Evolutionary conservation across 495 filamentous ascomycete genomes (phyloP), one percentile per base, ranked within the genome.

Genomic region (Talaromyces nanjingensis): DNA sequence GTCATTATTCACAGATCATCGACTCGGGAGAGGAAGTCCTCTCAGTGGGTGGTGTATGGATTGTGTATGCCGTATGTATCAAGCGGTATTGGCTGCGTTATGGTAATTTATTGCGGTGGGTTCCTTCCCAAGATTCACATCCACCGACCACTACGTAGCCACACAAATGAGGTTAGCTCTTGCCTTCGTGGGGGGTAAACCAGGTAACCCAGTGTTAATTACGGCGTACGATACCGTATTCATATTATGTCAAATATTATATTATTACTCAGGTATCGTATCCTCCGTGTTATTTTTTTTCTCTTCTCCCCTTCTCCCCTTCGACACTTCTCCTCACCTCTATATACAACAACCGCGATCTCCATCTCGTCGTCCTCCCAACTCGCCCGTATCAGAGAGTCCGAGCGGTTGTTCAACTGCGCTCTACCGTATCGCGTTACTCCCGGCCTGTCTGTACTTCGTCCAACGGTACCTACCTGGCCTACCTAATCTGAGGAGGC

Each of bases 261-360:
- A 49, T 49, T 49, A 49, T 49, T 49, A 49, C 18, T 29, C 53
- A 42, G 14, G 37, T 42, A 14, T 56, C 53, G 37, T 42, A 14
- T 56, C 53, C 27, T 56, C 20, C 24, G 12, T 60, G 42, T 63
- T 33, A 27, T 64, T 65, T 47, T 63, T 29, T 29, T 62, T 68
- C 63, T 58, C 61, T 45, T 53, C 42, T 16, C 42, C 59, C 33
- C 52, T 63, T 55, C 53, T 63, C 37, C 37, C 53, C 49, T 63
- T 55, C 64, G 55, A 24, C 65, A 37, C 39, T 59, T 47, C 60
- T 33, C 62, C 59, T 53, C 42, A 6, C 16, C 20, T 33, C 8
- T 34, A 34, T 31, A 9, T 7, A 31, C 27, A 59, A 20, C 31
- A 18, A 42, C 37, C 37, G 37, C 37, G 0, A 42, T 42, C 37